Evolutionary conservation across 2,329 filamentous ascomycete genomes (phyloP), one percentile per base, ranked within the genome.

Genomic region (Ambrosiella cleistominuta): DNA sequence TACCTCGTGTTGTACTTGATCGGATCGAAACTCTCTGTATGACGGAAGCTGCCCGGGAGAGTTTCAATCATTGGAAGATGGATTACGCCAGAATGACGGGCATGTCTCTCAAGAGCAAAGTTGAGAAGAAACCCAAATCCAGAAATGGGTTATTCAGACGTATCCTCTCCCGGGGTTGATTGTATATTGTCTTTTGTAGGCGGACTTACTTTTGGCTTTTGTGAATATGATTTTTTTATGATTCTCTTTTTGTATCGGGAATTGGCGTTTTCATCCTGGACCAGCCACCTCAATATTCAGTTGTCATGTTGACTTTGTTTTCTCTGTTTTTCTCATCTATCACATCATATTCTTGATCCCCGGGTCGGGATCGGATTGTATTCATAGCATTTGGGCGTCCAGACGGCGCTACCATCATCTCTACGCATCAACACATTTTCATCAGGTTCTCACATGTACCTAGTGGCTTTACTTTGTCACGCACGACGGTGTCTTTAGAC

Each of bases 171-270:
- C 53, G 59, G 35, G 47, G 13, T 54, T 54, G 15, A 44, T 12
- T 15, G 7, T n/a, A 19, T 19, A 12, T 13, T 7, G 38, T 54
- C 35, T 39, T 40, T 27, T 27, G 27, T 27, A 5, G 37, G 35
- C 11, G 40, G 40, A 11, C 40, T 19, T 27, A 15, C 35, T 40
- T 27, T 51, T 11, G 19, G 11, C 13, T 58, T 54, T n/a, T 73
- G 75, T 67, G 80, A 83, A 59, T 78, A 74, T 54, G 13, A 5
- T 54, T 75, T 67, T 80, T 83, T 59, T 78, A 74, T 54, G 13
- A 3, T 54, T 54, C 9, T 54, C 9, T 54, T 54, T 35, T n/a
- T 13, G 2, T 47, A n/a, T 12, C 15, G 45, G 12, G 27, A 27
- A 3, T 27, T 49, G 45, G 3, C 8, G 45, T 49, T n/a, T n/a